Conservation (phyloP, 257 asterid genomes). For the Verbascum thapsus region DNA sequence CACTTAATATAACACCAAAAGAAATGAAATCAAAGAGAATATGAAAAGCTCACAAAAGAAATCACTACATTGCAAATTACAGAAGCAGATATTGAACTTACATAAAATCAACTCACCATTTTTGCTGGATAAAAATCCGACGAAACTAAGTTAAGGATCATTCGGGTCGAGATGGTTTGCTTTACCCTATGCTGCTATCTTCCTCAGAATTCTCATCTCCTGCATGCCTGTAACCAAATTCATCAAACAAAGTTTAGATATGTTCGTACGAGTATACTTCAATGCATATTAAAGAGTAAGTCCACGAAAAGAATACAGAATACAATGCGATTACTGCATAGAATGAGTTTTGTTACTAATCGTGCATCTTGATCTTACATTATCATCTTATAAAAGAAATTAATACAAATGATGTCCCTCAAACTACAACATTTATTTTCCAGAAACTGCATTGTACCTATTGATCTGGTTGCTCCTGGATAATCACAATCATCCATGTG, state of each 20-base stretch:
- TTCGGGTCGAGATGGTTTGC: conserved; percentile 19
- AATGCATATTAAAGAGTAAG: too few species aligned
- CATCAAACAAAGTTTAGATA: conserved; percentile 14
- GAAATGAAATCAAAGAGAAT: conserved; percentile 5
- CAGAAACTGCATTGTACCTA: too few species aligned
- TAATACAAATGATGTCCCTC: too few species aligned
- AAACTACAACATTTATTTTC: too few species aligned
- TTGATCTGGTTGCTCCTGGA: too few species aligned
- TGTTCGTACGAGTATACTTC: background rate
- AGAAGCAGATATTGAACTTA: conserved; percentile 37
- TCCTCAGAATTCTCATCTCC: conserved; percentile 40
- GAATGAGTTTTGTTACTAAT: too few species aligned
- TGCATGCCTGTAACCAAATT: conserved; percentile 38
- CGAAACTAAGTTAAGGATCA: conserved; percentile 18
- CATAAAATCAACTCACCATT: conserved; percentile 21
- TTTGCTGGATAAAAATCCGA: conserved; percentile 10
- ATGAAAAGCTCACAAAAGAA: conserved; percentile 23
- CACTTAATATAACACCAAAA: background rate
- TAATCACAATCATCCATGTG: too few species aligned
- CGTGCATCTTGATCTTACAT: too few species aligned
- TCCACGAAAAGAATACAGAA: too few species aligned
- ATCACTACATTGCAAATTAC: conserved; percentile 33
- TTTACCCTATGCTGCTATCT: conserved; percentile 29
- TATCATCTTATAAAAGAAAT: too few species aligned
- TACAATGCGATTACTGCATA: too few species aligned